These are phyloP conservation scores for Magnaporthiopsis incrustans DNA, from an alignment of 2,329 filamentous ascomycete species.

Conservation along the genomic window DNA sequence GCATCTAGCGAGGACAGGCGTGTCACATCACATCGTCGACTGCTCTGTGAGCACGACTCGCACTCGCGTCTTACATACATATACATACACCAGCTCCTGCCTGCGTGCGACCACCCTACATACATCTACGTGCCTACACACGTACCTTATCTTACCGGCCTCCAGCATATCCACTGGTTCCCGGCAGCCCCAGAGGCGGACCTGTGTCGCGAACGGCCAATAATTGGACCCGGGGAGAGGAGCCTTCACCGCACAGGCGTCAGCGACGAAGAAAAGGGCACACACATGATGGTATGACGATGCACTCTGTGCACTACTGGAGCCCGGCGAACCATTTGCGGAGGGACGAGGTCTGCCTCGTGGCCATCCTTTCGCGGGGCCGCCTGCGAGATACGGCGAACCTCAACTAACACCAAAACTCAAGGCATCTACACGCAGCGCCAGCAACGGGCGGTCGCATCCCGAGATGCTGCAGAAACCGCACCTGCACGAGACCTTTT, in stretches of 20 bases:
- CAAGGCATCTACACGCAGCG: slow-evolving; percentile 2
- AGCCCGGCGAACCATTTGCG: not conserved
- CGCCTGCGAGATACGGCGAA: not conserved
- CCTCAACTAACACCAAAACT: not conserved
- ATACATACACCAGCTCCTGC: slow-evolving; percentile 3
- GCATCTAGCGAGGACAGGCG: not conserved
- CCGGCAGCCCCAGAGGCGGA: not conserved
- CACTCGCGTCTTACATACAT: not conserved
- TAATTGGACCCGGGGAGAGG: not conserved
- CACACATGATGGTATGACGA: slow-evolving; percentile 5
- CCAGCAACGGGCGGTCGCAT: slow-evolving; percentile 3
- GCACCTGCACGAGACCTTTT: slow-evolving; percentile 49
- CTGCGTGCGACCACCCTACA: not conserved
- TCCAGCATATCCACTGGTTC: not conserved
- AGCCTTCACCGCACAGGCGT: not conserved
- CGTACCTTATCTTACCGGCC: not conserved
- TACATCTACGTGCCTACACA: not conserved
- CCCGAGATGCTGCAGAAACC: slow-evolving; percentile 12
- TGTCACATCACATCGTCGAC: not conserved
- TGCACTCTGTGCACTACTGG: not conserved
- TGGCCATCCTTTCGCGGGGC: not conserved
- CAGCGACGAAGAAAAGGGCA: not conserved
- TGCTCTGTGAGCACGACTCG: not conserved
- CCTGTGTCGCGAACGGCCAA: slow-evolving; percentile 3
- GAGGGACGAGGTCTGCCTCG: not conserved